Evolutionary conservation across 768 basidiomycete genomes (phyloP).

Genomic region (Pleurotus tuber-regium): DNA sequence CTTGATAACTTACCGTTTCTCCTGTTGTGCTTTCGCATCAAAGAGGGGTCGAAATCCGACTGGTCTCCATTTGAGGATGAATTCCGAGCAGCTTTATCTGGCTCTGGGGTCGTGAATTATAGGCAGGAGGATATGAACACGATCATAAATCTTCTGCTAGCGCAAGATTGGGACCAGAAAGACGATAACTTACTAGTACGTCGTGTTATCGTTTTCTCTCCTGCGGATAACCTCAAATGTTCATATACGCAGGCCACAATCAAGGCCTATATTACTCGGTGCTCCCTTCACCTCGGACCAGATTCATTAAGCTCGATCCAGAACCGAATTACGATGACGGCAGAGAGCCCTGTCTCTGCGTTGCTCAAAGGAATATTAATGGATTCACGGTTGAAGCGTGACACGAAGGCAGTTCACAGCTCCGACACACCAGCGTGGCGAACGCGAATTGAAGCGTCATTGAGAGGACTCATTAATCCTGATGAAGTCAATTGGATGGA

Average conservation of each 20-base stretch:
- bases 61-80: slow-evolving; percentile 35
- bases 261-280: not conserved
- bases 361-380: not conserved
- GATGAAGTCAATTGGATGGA: slow-evolving; percentile 55
- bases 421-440: slow-evolving; percentile 27
- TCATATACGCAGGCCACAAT: slow-evolving; percentile 10
- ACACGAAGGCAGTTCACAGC: not conserved
- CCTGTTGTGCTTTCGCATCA: slow-evolving; percentile 43
- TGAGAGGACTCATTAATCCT: slow-evolving; percentile 41
- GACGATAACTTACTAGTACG: slow-evolving; percentile 30
- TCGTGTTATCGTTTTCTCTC: slow-evolving; percentile 14
- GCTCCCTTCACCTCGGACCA: not conserved
- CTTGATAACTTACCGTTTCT: slow-evolving; percentile 32
- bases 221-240: slow-evolving; percentile 14
- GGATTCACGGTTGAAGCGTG: not conserved
- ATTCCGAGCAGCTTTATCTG: slow-evolving; percentile 22
- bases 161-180: slow-evolving; percentile 33
- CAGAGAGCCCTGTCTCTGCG: not conserved
- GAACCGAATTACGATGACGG: not conserved
- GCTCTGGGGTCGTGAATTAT: slow-evolving; percentile 18
- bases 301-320: not conserved
- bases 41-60: slow-evolving; percentile 34
- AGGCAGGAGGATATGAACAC: slow-evolving; percentile 31
- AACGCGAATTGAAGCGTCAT: slow-evolving; percentile 26
- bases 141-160: slow-evolving; percentile 36